A percentile compares a stretch with the other conserved stretches of the same genome.
Evolutionary conservation across 441 rosid genomes (phyloP).

Genomic region (Pelargonium fulgidum): DNA sequence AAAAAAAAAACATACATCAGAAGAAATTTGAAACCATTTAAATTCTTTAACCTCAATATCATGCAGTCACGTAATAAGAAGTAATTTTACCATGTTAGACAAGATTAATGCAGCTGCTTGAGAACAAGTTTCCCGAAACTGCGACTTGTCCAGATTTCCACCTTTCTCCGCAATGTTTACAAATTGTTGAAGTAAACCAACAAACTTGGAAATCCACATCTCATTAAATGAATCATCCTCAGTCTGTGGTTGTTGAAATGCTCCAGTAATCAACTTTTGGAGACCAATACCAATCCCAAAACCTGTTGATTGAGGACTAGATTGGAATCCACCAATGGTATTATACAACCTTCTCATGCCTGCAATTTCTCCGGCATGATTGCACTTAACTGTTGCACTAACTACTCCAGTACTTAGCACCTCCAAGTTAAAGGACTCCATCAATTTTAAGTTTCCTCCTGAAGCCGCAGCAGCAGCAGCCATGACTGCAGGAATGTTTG

Average conservation of each 20-base stretch:
- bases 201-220: slow-evolving; percentile 73
- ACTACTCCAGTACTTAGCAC: slow-evolving; percentile 92
- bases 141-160: slow-evolving; percentile 76
- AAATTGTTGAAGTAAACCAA: slow-evolving; percentile 89
- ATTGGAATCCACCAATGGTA: slow-evolving; percentile 91
- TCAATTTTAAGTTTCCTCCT: slow-evolving; percentile 78
- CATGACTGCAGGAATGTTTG: slow-evolving; percentile 96
- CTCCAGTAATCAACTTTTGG: slow-evolving; percentile 85
- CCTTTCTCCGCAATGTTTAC: slow-evolving; percentile 84
- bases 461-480: slow-evolving; percentile 99
- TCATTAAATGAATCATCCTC: slow-evolving; percentile 87
- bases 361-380: slow-evolving; percentile 96
- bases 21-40: slow-evolving; percentile 3
- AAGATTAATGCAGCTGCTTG: slow-evolving; percentile 92
- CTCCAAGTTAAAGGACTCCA: slow-evolving; percentile 87
- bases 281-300: slow-evolving; percentile 56
- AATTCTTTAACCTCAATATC: slow-evolving; percentile 1
- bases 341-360: slow-evolving; percentile 95
- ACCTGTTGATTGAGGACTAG: slow-evolving; percentile 48
- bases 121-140: slow-evolving; percentile 84
- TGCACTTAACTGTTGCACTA: slow-evolving; percentile 93
- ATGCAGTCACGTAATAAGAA: slow-evolving; percentile 12
- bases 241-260: slow-evolving; percentile 60
- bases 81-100: slow-evolving; percentile 70
- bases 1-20: slow-evolving; percentile 13